Base-by-base conservation (phyloP, 352 stramenopile genomes). In the Blastocystis sp. region DNA sequence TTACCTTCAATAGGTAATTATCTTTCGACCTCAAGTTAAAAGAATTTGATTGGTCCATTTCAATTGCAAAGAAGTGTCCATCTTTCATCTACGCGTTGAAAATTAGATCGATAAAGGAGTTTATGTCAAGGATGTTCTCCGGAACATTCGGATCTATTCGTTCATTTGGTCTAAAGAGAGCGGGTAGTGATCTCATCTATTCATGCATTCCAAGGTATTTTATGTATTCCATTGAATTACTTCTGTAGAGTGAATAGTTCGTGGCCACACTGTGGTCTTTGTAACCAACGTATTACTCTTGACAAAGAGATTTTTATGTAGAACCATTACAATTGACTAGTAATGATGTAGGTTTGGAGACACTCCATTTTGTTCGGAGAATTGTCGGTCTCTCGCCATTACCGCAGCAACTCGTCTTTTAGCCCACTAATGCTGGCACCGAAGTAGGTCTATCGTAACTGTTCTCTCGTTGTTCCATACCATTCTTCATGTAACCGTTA, bases 271-370 rank as follows among this genome's bases (percentile, higher is more conserved):
- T 83, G 71, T 29, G 71, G 71, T n/a, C 27, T 83, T 21, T 83
- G 71, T 27, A 83, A 83, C 49, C 24, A 66, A 32, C 56, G 58
- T 51, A 83, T 83, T 42, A 83, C 71, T n/a, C 52, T 83, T 16
- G 71, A 83, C 46, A 83, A 66, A 42, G 71, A 83, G 39, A 83
- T 83, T 54, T 83, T 83, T 49, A 83, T 83, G 71, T 83, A 67
- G 2, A 24, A 5, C n/a, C 16, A 24, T 12, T 83, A n/a, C 29
- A 21, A n/a, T 46, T 6, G 5, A 21, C 14, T 16, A 4, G 5
- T 65, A 35, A 66, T 27, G 43, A 2, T 1, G 1, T 66, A 83
- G 71, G 71, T 83, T 83, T 42, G 71, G 71, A 32, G 71, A 83
- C 29, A 83, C 71, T 49, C 71, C 71, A 2, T 83, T 83, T 66